Evolutionary conservation across 345 rosid species (phyloP).

Genomic region (Citrus trifoliata): DNA sequence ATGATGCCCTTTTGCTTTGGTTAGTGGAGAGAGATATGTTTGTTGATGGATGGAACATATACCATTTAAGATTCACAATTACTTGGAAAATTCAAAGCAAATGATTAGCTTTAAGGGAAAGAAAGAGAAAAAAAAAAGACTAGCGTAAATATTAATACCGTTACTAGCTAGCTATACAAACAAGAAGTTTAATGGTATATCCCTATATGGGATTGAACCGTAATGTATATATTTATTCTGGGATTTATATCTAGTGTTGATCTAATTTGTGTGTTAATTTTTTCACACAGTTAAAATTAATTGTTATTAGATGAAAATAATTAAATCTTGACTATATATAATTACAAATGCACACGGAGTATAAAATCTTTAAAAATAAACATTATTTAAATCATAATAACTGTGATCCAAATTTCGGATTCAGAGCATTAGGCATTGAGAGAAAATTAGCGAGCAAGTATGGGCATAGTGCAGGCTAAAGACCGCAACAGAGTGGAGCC

Average conservation of each 20-base stretch:
- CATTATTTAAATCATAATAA: too few relatives aligned
- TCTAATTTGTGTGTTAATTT: too few relatives aligned
- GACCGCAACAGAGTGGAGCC: conserved; percentile 32
- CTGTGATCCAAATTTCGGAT: too few relatives aligned
- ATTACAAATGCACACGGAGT: too few relatives aligned
- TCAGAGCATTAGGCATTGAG: too few relatives aligned
- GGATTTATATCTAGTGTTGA: too few relatives aligned
- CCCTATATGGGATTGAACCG: too few relatives aligned
- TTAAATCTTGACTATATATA: too few relatives aligned
- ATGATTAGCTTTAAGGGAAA: conserved; percentile 30
- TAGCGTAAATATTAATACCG: not conserved
- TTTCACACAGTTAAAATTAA: too few relatives aligned
- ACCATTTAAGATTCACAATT: conserved; percentile 40
- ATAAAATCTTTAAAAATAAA: too few relatives aligned
- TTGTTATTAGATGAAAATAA: too few relatives aligned
- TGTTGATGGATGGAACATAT: conserved; percentile 50
- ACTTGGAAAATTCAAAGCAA: conserved; percentile 33
- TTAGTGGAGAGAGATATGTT: conserved; percentile 36
- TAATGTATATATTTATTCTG: too few relatives aligned
- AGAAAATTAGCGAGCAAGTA: not conserved
- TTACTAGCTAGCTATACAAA: not conserved
- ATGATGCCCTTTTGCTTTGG: conserved; percentile 49
- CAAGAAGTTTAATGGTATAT: not conserved
- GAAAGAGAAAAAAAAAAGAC: not conserved
- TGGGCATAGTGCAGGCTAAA: conserved; percentile 19